phyloP scores from a whole-genome alignment of 768 basidiomycete genomes.

The Favolaschia claudopus region DNA sequence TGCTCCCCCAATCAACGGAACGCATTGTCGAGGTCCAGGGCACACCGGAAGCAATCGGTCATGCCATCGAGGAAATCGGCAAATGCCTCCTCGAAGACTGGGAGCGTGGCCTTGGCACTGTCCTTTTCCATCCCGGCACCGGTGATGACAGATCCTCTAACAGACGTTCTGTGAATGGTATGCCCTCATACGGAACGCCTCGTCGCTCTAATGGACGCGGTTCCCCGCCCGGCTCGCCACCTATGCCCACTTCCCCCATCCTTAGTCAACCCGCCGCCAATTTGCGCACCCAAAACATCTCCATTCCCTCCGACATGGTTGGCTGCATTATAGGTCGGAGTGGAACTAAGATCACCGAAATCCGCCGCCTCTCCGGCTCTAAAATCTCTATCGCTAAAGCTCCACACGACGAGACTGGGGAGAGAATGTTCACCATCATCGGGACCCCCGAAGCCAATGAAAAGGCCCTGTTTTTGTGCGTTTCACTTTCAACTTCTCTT shows the following conservation, averaged over 20 bases:
- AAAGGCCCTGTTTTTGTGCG: constrained; percentile 87
- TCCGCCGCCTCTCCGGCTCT: constrained; percentile 95
- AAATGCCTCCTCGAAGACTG: constrained; percentile 96
- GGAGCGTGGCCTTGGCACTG: constrained; percentile 93
- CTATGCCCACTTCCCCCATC: constrained; percentile 54
- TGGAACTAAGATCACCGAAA: constrained; percentile 99
- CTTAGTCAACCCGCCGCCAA: constrained; percentile 73
- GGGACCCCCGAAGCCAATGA: constrained; percentile 97
- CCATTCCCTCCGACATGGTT: constrained; percentile 99
- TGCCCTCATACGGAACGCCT: constrained; percentile 50
- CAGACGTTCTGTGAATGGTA: constrained; percentile 60
- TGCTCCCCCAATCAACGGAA: constrained; percentile 99
- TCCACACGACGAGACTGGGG: constrained; percentile 99
- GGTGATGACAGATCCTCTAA: constrained; percentile 69
- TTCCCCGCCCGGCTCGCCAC: constrained; percentile 57
- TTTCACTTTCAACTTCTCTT: neutral
- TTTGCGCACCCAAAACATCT: constrained; percentile 97
- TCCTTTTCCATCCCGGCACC: constrained; percentile 94
- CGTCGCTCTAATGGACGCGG: constrained; percentile 73
- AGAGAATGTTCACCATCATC: constrained; percentile 99
- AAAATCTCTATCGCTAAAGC: constrained; percentile 99
- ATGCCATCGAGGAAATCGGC: constrained; percentile 94
- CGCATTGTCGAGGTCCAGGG: constrained; percentile 99
- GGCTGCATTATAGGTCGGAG: constrained; percentile 95
- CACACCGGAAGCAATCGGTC: constrained; percentile 88